Evolutionary conservation across 805 yeast species (phyloP), one percentile per base, ranked within the genome.

Genomic region (Metschnikowia kunwiensis): DNA sequence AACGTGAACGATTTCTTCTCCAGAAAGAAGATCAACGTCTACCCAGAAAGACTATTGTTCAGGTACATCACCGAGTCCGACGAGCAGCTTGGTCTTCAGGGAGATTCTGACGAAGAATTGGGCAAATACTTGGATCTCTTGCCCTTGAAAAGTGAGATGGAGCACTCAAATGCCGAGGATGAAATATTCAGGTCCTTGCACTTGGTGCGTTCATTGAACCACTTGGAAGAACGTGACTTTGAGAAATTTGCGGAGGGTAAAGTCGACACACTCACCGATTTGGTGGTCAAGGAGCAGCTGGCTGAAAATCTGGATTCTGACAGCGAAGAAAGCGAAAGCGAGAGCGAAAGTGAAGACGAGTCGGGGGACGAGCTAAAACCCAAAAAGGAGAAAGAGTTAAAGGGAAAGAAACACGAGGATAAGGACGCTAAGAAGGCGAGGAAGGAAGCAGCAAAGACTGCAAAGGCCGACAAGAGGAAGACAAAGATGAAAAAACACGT

Each of bases 161-260:
- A 59, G 27, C 75, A 74, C 27, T 79, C 77, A 16, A 86, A 84
- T 44, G 49, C 65, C 3, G 75, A 74, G 38, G 98, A 93, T 58
- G 95, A 86, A 36, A 79, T 93, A 5, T 93, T 93, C 61, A 70
- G 98, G 56, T 78, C 89, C 4, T 53, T 83, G 34, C 87, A 85
- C 60, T 63, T 85, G 50, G 86, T 85, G 21, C 71, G 89, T 53
- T 80, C 93, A 38, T 62, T 93, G 65, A 79, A 87, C 63, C 78
- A 91, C 65, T 55, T 89, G 57, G 86, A 93, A 55, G 98, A 93
- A 54, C 72, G 96, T 42, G 98, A 93, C 57, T 86, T 85, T 49
- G 80, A 77, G 31, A 81, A 83, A 51, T 84, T 85, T 47, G 68
- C 79, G 1, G 77, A 79, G 42, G 97, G 96, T 18, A 80, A 86